These are phyloP conservation scores for Lepidium sativum DNA, from an alignment of 345 rosid genomes.

Conservation along the genomic window DNA sequence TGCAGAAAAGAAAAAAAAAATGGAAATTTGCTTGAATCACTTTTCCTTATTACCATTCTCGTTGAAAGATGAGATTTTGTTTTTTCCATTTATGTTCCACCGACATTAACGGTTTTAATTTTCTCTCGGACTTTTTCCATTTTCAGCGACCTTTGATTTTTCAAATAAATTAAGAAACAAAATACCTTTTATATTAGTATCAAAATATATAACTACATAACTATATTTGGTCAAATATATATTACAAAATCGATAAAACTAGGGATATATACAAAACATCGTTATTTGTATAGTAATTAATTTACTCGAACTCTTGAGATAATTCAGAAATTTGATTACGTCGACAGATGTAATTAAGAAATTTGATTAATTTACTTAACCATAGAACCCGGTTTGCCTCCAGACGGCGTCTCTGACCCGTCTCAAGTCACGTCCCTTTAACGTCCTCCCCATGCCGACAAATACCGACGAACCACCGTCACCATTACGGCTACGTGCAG, in stretches of 20 bases:
- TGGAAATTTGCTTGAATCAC: not conserved
- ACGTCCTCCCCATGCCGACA: slow-evolving; percentile 83
- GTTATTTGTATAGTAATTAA: not conserved
- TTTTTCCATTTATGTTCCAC: not conserved
- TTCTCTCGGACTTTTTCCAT: not conserved
- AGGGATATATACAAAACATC: not conserved
- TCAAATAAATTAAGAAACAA: not conserved
- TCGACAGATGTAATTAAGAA: slow-evolving; percentile 3
- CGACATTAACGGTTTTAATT: slow-evolving; percentile 16
- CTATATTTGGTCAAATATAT: not conserved
- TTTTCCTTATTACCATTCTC: not conserved
- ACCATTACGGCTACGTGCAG: slow-evolving; percentile 43
- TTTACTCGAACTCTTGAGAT: not conserved
- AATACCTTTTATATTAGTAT: not conserved
- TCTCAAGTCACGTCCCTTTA: slow-evolving; percentile 87
- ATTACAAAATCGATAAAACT: not conserved
- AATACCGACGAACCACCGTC: slow-evolving; percentile 52
- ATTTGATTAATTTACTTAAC: slow-evolving; percentile 38
- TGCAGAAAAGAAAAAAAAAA: not conserved
- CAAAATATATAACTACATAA: too few species aligned
- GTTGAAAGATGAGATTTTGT: not conserved
- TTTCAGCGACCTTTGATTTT: too few species aligned
- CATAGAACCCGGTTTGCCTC: slow-evolving; percentile 79
- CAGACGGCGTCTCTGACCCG: slow-evolving; percentile 92
- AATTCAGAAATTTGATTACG: slow-evolving; percentile 21